Percentiles rank a stretch among this genome's conserved stretches.
These are phyloP conservation scores for Syzygium syzygioides DNA, from an alignment of 441 rosid genomes.

Conservation along the genomic window DNA sequence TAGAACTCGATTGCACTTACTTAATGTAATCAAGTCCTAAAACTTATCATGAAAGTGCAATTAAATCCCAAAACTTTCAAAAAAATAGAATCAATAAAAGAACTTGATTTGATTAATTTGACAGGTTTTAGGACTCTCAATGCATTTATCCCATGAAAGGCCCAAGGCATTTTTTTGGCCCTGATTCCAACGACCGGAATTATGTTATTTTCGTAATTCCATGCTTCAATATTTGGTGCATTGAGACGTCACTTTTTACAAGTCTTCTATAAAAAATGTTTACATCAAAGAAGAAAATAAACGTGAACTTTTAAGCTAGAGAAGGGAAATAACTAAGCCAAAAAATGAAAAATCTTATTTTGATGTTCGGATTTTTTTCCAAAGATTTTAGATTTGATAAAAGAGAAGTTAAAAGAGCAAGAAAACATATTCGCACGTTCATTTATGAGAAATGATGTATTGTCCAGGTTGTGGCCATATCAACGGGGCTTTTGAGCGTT, in stretches of 20 bases:
- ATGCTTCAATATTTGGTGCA: neutral
- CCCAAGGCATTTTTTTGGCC: neutral
- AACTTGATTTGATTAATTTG: too few relatives aligned
- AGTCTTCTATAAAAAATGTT: neutral
- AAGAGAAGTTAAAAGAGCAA: neutral
- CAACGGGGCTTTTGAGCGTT: constrained; percentile 71
- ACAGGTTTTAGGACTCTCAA: too few relatives aligned
- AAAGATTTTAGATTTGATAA: neutral
- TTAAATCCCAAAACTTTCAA: too few relatives aligned
- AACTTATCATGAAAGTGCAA: too few relatives aligned
- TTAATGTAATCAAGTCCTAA: too few relatives aligned
- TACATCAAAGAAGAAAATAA: neutral
- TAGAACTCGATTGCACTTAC: too few relatives aligned
- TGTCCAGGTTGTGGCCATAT: constrained; percentile 53
- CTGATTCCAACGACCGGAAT: neutral
- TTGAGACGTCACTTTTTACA: neutral
- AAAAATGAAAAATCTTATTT: neutral
- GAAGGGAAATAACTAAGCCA: neutral
- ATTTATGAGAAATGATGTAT: neutral
- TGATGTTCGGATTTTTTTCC: neutral
- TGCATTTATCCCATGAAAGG: neutral
- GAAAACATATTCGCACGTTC: too few relatives aligned
- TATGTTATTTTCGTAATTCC: neutral
- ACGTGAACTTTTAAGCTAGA: neutral
- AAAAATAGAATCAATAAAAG: too few relatives aligned